Evolutionary conservation across 805 yeast species (phyloP), one percentile per base, ranked within the genome.

Genomic region (Nakazawaea ambrosiae): DNA sequence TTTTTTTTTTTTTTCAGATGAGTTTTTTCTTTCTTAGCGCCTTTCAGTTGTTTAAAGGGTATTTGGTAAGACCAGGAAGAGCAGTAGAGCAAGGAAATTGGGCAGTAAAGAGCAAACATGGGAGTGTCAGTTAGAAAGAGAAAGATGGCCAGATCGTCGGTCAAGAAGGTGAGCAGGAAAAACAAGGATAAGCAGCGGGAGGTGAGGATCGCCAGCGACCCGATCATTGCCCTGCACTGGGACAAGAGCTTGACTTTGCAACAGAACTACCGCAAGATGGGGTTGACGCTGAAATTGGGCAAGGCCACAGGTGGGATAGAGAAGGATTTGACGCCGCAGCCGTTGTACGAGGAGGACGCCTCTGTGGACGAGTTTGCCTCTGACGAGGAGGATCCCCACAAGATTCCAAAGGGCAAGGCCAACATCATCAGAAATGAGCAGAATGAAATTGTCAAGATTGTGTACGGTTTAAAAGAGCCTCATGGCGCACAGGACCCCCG

Each of bases 181-280:
- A 57, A 55, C 34, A 86, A 86, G 55, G 89, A 83, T 51, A 77
- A 73, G 50, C 80, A 78, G 49, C 73, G 82, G 54, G 70, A 79
- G 47, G 64, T 80, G 42, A 77, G 77, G 43, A 75, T 84, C 23
- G 68, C 69, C 33, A 68, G 84, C 0, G 86, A 87, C 53, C 84
- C 95, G 2, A 74, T 92, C 45, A 83, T 92, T 45, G 94, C 87
- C 4, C 84, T 77, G 24, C 73, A 88, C 57, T 92, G 98, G 98
- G 96, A 92, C 60, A 73, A 78, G 42, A 71, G 73, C 10, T 66
- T 81, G 40, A 89, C 97, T 0, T 63, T 89, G 43, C 70, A 77
- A 36, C 97, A 92, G 55, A 92, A 92, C 58, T 90, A 92, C 61
- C 79, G 80, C 49, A 75, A 68, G 45, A 62, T 92, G 20, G 98